Conservation (phyloP, 179 eudicot genomes). For the Carnegiea gigantea region DNA sequence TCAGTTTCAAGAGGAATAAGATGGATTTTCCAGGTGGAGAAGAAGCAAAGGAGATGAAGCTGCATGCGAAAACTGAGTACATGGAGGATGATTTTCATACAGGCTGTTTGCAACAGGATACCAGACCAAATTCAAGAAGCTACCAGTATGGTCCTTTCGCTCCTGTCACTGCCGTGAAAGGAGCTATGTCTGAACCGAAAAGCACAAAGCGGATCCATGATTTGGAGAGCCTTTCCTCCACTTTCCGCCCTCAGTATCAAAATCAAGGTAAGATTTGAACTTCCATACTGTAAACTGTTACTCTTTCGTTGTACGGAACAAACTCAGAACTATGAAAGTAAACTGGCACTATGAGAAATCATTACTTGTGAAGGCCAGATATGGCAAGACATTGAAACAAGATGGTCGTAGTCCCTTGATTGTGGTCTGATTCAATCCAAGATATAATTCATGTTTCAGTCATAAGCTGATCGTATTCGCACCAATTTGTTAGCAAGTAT, state of each 20-base stretch:
- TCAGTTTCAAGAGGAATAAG: constrained; percentile 52
- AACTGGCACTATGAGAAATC: neutral
- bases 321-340: neutral
- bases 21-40: constrained; percentile 29
- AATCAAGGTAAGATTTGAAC: constrained; percentile 62
- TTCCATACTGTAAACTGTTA: neutral
- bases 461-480: neutral
- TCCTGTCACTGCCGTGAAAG: constrained; percentile 52
- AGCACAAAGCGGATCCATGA: constrained; percentile 41
- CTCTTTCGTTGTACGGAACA: neutral
- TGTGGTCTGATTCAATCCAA: neutral
- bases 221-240: constrained; percentile 64
- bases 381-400: too few relatives aligned
- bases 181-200: constrained; percentile 33
- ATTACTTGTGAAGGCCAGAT: too few relatives aligned
- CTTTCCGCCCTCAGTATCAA: constrained; percentile 73
- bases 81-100: constrained; percentile 34
- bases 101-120: constrained; percentile 31
- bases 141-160: constrained; percentile 81
- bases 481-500: neutral
- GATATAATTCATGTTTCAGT: neutral
- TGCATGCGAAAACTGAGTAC: constrained; percentile 41
- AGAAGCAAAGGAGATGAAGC: constrained; percentile 30
- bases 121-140: constrained; percentile 31
- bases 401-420: neutral